These are phyloP conservation scores for Cryphonectria parasitica DNA, from an alignment of 2,329 filamentous ascomycete species.

Conservation along the genomic window DNA sequence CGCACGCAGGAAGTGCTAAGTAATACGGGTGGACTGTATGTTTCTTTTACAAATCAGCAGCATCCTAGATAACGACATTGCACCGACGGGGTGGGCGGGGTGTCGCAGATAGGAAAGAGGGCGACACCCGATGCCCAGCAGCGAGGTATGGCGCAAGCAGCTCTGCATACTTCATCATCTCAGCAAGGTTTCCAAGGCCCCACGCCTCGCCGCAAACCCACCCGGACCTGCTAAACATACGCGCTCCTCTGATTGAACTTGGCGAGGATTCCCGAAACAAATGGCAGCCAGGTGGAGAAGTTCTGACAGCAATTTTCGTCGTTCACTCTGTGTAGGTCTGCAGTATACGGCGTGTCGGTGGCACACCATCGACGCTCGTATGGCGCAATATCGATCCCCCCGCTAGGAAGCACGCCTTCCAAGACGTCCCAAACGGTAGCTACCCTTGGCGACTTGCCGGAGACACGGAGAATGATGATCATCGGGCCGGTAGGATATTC, in stretches of 20 bases:
- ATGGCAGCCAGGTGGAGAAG: background rate
- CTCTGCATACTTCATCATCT: conserved; percentile 28
- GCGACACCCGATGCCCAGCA: conserved; percentile 25
- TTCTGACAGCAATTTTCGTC: background rate
- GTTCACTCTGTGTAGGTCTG: conserved; percentile 15
- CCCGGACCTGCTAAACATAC: background rate
- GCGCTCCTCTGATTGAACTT: background rate
- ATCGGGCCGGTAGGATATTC: background rate
- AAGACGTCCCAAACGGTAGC: background rate
- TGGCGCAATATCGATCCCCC: conserved; percentile 26
- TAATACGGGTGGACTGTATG: background rate
- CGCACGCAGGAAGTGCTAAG: too few relatives aligned
- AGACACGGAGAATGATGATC: background rate
- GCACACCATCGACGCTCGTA: conserved; percentile 25
- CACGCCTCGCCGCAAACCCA: conserved; percentile 9
- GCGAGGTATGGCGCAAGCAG: conserved; percentile 26
- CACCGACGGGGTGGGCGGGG: conserved; percentile 21
- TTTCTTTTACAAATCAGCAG: conserved; percentile 14
- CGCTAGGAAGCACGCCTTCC: conserved; percentile 3
- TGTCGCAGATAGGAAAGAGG: conserved; percentile 18
- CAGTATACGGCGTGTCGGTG: conserved; percentile 18
- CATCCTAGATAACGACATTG: conserved; percentile 24
- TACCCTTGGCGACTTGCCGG: background rate
- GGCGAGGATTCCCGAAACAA: background rate
- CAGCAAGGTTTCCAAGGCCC: conserved; percentile 13